phyloP scores from a whole-genome alignment of 202 grass and related monocot genomes.

The Setaria italica region DNA sequence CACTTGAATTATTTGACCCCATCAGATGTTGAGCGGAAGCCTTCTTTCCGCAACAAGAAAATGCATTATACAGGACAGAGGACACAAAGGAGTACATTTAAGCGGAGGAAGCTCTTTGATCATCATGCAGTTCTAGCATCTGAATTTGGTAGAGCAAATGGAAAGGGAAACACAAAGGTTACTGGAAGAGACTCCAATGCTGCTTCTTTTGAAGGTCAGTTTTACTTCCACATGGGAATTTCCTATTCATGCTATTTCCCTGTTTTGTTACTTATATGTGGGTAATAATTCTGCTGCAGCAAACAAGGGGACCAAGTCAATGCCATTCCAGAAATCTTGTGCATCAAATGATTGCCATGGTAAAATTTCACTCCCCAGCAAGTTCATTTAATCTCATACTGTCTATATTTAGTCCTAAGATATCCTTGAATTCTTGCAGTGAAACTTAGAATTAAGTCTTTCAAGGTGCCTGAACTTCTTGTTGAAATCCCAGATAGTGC shows the following conservation, averaged over 20 bases:
- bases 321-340: conserved; percentile 55
- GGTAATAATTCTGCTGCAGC: conserved; percentile 47
- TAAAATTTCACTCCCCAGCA: conserved; percentile 32
- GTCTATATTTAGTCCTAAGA: conserved; percentile 32
- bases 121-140: no score
- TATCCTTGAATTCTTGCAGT: conserved; percentile 53
- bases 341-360: conserved; percentile 63
- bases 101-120: no score
- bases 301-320: conserved; percentile 59
- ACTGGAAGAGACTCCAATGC: no score
- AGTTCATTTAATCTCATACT: conserved; percentile 15
- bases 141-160: no score
- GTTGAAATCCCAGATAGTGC: conserved; percentile 94
- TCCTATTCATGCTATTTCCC: conserved; percentile 31
- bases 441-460: conserved; percentile 91
- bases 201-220: no score
- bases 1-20: no score
- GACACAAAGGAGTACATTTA: no score
- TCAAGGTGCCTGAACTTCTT: conserved; percentile 95
- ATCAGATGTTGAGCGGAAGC: no score
- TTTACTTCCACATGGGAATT: conserved; percentile 17
- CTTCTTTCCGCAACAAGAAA: no score
- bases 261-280: conserved; percentile 44
- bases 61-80: no score
- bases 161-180: no score